A percentile compares a stretch with the other conserved stretches of the same genome.
Conservation (phyloP, 768 basidiomycete genomes). For the Leccinum fibrillosum region DNA sequence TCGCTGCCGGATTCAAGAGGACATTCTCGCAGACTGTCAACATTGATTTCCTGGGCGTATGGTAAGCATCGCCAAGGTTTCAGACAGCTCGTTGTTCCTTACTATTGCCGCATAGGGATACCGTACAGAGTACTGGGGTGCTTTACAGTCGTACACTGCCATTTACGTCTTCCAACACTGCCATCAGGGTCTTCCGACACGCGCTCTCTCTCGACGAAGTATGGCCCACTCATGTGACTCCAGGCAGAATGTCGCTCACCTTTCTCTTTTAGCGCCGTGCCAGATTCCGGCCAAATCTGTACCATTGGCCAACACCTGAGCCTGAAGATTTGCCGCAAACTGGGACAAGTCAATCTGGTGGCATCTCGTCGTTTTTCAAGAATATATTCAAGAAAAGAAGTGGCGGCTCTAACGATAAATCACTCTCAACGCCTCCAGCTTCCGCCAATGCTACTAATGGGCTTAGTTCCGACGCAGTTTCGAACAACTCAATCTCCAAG, state of each 20-base stretch:
- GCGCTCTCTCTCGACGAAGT: conserved; percentile 79
- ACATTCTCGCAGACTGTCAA: conserved; percentile 66
- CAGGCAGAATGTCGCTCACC: conserved; percentile 7
- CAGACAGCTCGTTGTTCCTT: not conserved
- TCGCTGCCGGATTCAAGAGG: conserved; percentile 67
- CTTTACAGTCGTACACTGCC: conserved; percentile 60
- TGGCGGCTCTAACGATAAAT: not conserved
- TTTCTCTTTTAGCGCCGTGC: conserved; percentile 49
- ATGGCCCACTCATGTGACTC: conserved; percentile 1
- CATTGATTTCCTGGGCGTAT: conserved; percentile 80
- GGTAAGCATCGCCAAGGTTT: conserved; percentile 39
- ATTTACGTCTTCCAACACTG: conserved; percentile 59
- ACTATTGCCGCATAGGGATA: conserved; percentile 52
- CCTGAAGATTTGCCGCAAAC: not conserved
- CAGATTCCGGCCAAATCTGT: conserved; percentile 63
- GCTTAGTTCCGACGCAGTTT: not conserved
- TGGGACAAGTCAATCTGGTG: not conserved
- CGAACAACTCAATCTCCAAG: not conserved
- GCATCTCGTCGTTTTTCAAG: not conserved
- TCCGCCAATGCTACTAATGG: not conserved
- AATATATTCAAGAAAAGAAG: not conserved
- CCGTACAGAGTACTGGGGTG: conserved; percentile 72
- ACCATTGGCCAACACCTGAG: conserved; percentile 39
- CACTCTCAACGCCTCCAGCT: not conserved
- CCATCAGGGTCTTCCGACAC: conserved; percentile 72